Evolutionary conservation across 108 stramenopile species (phyloP), one percentile per base, ranked within the genome.

Genomic region (Pinguiococcus pyrenoidosus): DNA sequence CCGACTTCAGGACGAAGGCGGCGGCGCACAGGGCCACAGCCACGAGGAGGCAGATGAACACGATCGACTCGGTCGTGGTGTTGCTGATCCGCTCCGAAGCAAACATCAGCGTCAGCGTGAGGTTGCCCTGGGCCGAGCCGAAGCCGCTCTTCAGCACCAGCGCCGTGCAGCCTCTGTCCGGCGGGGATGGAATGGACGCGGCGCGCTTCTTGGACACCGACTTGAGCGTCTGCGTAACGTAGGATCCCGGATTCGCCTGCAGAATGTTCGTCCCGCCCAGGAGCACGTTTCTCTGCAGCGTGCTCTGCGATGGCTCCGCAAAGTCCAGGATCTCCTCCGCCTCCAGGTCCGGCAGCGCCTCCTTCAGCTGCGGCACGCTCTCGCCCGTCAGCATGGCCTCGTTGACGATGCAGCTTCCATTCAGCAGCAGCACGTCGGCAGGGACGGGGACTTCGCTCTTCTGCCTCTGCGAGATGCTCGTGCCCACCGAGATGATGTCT

Each of bases 341-440:
- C 16, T 22, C 54, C 9, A 38, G 43, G n/a, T 45, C 51, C 38
- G 36, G 39, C 37, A 79, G 47, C 16, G 65, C 42, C 47, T 75
- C 83, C 54, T 92, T 92, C 40, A 87, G 59, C 62, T 96, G 86
- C 4, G 92, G 89, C 3, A 87, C 71, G 23, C 79, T 81, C 71
- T 96, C 95, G 36, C 95, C 95, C 9, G 95, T 96, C 32, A 96
- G 56, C 73, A 92, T 82, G 23, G 95, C 88, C 72, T 96, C 95
- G 65, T 93, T 90, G 10, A 90, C 83, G 12, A 96, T 87, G 16
- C 77, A 81, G 24, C 65, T 62, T 22, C 95, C 95, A 13, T 69
- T 48, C 40, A 96, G 42, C 16, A 96, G 53, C 21, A 96, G 54
- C 32, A 89, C 48, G 66, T 96, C 95, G 27, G 80, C 82, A 18